phyloP scores from a whole-genome alignment of 2,329 filamentous ascomycete genomes.

The Nigrospora oryzae region DNA sequence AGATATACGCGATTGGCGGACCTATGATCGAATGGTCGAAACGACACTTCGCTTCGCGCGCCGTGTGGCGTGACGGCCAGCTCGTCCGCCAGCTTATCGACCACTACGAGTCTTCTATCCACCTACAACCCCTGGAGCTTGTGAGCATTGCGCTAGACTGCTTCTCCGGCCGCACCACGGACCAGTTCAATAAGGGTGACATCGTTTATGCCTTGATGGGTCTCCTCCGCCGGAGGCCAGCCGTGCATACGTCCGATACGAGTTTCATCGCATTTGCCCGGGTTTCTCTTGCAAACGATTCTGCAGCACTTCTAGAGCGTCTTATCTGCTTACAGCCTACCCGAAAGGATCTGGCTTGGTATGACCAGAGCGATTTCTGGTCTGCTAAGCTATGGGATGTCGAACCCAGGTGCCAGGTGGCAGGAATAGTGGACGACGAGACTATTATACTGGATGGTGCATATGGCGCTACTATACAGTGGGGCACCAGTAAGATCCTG shows the following conservation, averaged over 20 bases:
- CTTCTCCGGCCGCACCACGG: slow-evolving; percentile 26
- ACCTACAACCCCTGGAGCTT: slow-evolving; percentile 30
- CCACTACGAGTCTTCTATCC: slow-evolving; percentile 32
- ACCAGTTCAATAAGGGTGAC: slow-evolving; percentile 27
- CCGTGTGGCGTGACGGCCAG: slow-evolving; percentile 28
- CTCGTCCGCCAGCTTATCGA: slow-evolving; percentile 31
- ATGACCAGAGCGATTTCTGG: slow-evolving; percentile 29
- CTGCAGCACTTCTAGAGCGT: slow-evolving; percentile 33
- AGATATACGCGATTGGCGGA: neutral
- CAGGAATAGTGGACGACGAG: slow-evolving; percentile 29
- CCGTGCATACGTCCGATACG: slow-evolving; percentile 26
- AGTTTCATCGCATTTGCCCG: slow-evolving; percentile 38
- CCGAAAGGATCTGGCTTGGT: slow-evolving; percentile 24
- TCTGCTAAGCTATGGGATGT: slow-evolving; percentile 34
- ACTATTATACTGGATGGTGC: slow-evolving; percentile 27
- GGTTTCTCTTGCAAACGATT: slow-evolving; percentile 35
- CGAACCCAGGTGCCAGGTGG: slow-evolving; percentile 28
- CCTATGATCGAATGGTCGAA: slow-evolving; percentile 13
- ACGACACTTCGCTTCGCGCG: slow-evolving; percentile 27
- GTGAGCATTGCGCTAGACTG: slow-evolving; percentile 21
- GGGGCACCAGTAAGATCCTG: slow-evolving; percentile 18
- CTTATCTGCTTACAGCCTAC: slow-evolving; percentile 31
- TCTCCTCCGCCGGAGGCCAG: slow-evolving; percentile 28
- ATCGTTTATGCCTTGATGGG: slow-evolving; percentile 37
- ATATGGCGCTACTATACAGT: slow-evolving; percentile 28